These are phyloP conservation scores for Excoecaria cochinchinensis DNA, from an alignment of 345 rosid species.

Conservation along the genomic window DNA sequence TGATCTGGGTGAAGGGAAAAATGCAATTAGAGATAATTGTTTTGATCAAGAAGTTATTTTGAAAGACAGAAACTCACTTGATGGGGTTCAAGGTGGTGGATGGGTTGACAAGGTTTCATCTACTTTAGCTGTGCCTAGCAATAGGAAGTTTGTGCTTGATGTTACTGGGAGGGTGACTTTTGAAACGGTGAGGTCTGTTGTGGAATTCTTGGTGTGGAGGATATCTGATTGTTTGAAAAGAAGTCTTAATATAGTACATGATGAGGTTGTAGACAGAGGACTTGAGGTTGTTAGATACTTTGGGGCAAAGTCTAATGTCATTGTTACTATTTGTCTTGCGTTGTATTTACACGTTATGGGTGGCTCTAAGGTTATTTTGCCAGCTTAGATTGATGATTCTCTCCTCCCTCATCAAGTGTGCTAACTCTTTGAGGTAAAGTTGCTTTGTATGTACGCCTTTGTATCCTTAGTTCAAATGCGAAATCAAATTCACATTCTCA, in stretches of 20 bases:
- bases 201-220: constrained; percentile 62
- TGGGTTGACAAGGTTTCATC: constrained; percentile 56
- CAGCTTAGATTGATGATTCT: constrained; percentile 36
- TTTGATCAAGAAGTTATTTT: constrained; percentile 25
- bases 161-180: constrained; percentile 91
- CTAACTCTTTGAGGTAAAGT: constrained; percentile 4
- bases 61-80: constrained; percentile 27
- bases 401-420: neutral
- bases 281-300: constrained; percentile 60
- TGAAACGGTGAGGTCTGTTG: constrained; percentile 60
- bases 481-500: neutral
- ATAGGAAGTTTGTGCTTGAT: constrained; percentile 75
- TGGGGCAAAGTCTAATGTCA: constrained; percentile 67
- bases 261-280: constrained; percentile 64
- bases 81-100: constrained; percentile 40
- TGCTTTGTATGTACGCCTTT: constrained; percentile 12
- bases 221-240: constrained; percentile 53
- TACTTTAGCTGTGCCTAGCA: constrained; percentile 68
- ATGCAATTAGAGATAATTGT: constrained; percentile 16
- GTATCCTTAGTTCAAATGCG: constrained; percentile 15
- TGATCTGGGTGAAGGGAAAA: constrained; percentile 29
- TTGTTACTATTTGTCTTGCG: constrained; percentile 74
- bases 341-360: constrained; percentile 68
- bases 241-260: constrained; percentile 44
- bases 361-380: constrained; percentile 41